phyloP scores from a whole-genome alignment of 352 stramenopile genomes.

The Phytopythium cucurbitacearum region DNA sequence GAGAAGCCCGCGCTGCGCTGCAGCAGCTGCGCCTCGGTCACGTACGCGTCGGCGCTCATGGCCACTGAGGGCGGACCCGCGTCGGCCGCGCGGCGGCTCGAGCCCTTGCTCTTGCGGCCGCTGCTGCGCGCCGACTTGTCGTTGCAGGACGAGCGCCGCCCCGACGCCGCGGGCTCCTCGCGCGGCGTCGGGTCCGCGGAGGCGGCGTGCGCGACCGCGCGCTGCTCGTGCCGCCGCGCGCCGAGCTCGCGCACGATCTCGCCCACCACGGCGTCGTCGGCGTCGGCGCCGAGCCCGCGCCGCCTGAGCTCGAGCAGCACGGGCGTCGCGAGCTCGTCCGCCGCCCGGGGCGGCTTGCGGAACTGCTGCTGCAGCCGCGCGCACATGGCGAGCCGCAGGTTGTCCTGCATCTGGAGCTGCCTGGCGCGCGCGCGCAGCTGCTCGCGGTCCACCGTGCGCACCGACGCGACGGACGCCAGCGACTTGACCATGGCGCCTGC shows the following conservation, averaged over 20 bases:
- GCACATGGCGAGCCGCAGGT: conserved; percentile 60
- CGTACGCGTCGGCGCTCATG: conserved; percentile 34
- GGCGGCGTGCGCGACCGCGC: conserved; percentile 13
- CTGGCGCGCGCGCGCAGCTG: conserved; percentile 64
- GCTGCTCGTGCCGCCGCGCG: conserved; percentile 27
- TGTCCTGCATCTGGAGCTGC: conserved; percentile 71
- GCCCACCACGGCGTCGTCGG: conserved; percentile 35
- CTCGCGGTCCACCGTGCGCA: conserved; percentile 61
- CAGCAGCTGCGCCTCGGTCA: conserved; percentile 67
- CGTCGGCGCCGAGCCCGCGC: conserved; percentile 22
- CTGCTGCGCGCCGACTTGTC: conserved; percentile 6
- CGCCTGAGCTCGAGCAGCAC: conserved; percentile 54
- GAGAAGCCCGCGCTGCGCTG: conserved; percentile 66
- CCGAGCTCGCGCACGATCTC: conserved; percentile 41
- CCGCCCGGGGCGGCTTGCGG: conserved; percentile 57
- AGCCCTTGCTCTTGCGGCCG: conserved; percentile 9
- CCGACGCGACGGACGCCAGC: conserved; percentile 21
- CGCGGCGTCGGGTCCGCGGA: conserved; percentile 1
- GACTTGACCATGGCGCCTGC: conserved; percentile 11
- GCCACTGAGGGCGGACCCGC: conserved; percentile 1
- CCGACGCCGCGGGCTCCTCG: conserved; percentile 11
- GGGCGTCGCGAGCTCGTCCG: conserved; percentile 52
- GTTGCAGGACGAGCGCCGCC: conserved; percentile 18
- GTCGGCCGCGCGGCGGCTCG: conserved; percentile 2
- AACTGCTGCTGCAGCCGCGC: conserved; percentile 68